Evolutionary conservation across 768 basidiomycete genomes (phyloP).

Genomic region (Asterophora lycoperdoides): DNA sequence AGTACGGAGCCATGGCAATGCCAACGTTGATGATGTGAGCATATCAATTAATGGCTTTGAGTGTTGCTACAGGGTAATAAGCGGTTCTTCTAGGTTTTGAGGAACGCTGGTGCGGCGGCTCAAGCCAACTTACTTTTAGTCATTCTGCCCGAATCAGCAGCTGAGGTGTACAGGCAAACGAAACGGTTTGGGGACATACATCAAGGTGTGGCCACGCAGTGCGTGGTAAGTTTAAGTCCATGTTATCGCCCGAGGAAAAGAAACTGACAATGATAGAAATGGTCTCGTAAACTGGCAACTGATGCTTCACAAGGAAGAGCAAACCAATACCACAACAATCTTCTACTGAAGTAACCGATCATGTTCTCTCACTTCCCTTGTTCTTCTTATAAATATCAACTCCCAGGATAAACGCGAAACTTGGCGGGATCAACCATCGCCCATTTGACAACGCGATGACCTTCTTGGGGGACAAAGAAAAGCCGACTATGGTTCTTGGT

Average conservation of each 20-base stretch:
- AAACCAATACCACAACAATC: conserved; percentile 59
- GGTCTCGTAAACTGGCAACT: conserved; percentile 21
- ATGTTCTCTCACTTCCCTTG: background rate
- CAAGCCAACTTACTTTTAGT: conserved; percentile 22
- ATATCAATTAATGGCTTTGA: background rate
- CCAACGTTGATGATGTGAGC: conserved; percentile 7
- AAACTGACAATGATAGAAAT: conserved; percentile 17
- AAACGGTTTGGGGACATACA: too few relatives aligned
- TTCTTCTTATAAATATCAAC: background rate
- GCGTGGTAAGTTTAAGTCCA: too few relatives aligned
- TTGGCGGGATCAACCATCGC: conserved; percentile 60
- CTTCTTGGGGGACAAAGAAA: conserved; percentile 29
- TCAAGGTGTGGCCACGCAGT: too few relatives aligned
- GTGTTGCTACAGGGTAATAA: background rate
- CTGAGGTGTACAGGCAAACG: too few relatives aligned
- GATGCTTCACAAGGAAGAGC: conserved; percentile 12
- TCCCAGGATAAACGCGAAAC: conserved; percentile 59
- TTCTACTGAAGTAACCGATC: conserved; percentile 51
- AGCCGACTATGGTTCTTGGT: conserved; percentile 60
- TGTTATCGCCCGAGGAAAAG: background rate
- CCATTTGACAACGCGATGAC: conserved; percentile 38
- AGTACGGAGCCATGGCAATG: conserved; percentile 1
- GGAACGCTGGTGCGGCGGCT: background rate
- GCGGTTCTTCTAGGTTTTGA: conserved; percentile 10
- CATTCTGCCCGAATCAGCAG: conserved; percentile 7